Base-by-base conservation (phyloP, 2,329 filamentous ascomycete species). In the Colletotrichum viniferum region DNA sequence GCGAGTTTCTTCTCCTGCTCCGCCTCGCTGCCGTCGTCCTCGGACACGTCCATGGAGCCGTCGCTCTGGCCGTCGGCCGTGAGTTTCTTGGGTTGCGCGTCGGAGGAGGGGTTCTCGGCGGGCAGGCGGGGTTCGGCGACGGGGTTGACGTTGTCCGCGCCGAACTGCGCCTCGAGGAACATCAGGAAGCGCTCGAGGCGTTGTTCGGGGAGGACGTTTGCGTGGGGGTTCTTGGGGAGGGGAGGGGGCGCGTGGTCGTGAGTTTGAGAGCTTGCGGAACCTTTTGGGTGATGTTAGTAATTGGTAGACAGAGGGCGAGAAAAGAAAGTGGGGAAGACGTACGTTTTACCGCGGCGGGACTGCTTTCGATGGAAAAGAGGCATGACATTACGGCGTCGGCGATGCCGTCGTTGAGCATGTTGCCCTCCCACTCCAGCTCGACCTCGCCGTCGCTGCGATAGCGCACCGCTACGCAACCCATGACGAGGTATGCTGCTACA, bases 111-210 rank as follows among this genome's bases (percentile, higher is more conserved):
- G 24, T 36, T 32, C 26, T 75, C 66, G 21, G 85, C 77, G 0
- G 88, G 86, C 4, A 92, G 83, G 83, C 92, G 90, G 75, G 95
- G 86, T 81, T 85, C 87, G 52, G 93, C 90, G 78, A 98, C 94
- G 6, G 96, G 96, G 1, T 90, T 88, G 72, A 98, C 92, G 75
- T 95, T 93, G 77, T 97, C 93, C 36, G 92, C 89, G 77, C 97
- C 97, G 82, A 99, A 99, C 83, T 99, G 97, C 4, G 96, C 95
- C 87, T 99, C 97, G 16, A 99, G 93, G 87, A 99, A 98, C 92
- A 98, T 95, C 85, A 97, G 94, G 24, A 99, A 92, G 38, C 96
- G 93, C 77, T 94, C 91, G 55, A 98, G 92, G 55, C 95, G 94
- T 79, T 98, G 95, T 60, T 93, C 89, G 1, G 96, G 89, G 12